Evolutionary conservation across 208 protist species (phyloP).

Genomic region (Acanthamoeba royreba): DNA sequence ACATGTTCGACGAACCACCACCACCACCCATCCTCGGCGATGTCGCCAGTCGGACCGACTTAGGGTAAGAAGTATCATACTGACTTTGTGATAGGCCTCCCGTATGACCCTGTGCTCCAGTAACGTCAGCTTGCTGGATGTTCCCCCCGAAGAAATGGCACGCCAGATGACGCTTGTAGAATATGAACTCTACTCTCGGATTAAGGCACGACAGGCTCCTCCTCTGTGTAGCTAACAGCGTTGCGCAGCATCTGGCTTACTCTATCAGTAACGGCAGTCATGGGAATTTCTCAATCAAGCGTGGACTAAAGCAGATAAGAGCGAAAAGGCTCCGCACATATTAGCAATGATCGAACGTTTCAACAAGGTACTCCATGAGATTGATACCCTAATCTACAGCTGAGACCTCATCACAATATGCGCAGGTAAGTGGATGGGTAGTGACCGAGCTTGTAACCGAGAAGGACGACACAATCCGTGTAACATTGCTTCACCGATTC

Average conservation of each 20-base stretch:
- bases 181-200: background rate
- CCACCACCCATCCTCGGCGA: background rate
- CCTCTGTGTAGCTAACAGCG: background rate
- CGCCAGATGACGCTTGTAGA: background rate
- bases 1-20: slow-evolving; percentile 11
- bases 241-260: background rate
- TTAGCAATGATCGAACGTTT: slow-evolving; percentile 28
- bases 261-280: background rate
- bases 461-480: background rate
- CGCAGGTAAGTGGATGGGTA: background rate
- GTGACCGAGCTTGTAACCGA: slow-evolving; percentile 24
- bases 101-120: too few relatives aligned
- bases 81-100: too few relatives aligned
- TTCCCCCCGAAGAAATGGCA: background rate
- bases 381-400: background rate
- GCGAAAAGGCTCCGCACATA: background rate
- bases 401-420: background rate
- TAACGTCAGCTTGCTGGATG: background rate
- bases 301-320: background rate
- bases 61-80: too few relatives aligned
- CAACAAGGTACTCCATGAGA: background rate
- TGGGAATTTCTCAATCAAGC: slow-evolving; percentile 36
- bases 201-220: background rate
- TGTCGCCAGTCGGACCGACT: background rate
- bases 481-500: background rate